Percentiles rank a stretch among this genome's conserved stretches.
Evolutionary conservation across 139 green algal genomes (phyloP).

Genomic region (Tetradesmus lagerheimii): DNA sequence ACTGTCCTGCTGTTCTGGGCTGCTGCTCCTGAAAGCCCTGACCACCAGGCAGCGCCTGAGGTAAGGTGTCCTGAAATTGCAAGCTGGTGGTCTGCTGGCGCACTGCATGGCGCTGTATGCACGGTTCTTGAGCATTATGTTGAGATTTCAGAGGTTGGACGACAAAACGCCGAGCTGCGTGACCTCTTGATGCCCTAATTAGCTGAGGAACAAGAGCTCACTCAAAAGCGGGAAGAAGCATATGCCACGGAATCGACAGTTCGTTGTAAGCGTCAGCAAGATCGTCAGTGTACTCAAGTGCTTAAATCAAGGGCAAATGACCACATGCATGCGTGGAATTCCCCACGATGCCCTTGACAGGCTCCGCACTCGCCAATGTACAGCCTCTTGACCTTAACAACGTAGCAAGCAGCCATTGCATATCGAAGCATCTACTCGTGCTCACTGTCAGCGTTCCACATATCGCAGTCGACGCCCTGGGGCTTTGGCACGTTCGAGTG

Average conservation of each 20-base stretch:
- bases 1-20: neutral
- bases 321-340: neutral
- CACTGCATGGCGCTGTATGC: neutral
- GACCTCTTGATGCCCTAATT: neutral
- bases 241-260: neutral
- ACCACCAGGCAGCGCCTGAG: neutral
- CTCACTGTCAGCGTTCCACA: neutral
- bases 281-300: neutral
- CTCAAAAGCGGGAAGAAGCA: neutral
- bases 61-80: neutral
- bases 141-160: neutral
- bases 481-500: neutral
- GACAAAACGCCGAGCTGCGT: neutral
- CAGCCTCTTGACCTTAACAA: neutral
- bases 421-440: neutral
- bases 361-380: neutral
- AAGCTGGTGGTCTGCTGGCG: neutral
- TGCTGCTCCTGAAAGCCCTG: conserved; percentile 8
- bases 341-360: neutral
- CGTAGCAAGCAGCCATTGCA: neutral
- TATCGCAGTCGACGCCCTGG: too few relatives aligned
- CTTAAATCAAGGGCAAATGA: neutral
- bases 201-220: neutral
- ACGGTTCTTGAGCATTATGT: neutral
- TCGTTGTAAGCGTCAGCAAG: neutral